phyloP scores from a whole-genome alignment of 805 yeast genomes.

The Zygosaccharomyces gambellarensis region DNA sequence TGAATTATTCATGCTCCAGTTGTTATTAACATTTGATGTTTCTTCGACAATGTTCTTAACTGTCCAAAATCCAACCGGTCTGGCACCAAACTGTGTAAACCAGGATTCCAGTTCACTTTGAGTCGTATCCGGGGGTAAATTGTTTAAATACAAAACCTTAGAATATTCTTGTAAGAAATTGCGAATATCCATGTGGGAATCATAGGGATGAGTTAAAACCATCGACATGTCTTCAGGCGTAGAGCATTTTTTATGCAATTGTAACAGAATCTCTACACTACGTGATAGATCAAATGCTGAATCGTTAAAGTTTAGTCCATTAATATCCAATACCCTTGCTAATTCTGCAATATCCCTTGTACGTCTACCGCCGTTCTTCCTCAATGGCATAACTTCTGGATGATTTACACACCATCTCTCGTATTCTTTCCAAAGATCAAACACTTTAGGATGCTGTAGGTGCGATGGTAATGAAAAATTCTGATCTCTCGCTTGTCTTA shows the following conservation, averaged over 20 bases:
- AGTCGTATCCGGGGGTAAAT: conserved; percentile 79
- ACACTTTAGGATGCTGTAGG: conserved; percentile 68
- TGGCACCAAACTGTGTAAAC: conserved; percentile 82
- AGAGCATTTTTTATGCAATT: conserved; percentile 36
- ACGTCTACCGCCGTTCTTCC: conserved; percentile 10
- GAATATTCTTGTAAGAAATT: conserved; percentile 68
- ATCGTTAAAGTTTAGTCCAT: conserved; percentile 1
- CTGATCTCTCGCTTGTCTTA: conserved; percentile 77
- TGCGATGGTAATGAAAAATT: conserved; percentile 66
- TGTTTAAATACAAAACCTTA: conserved; percentile 72
- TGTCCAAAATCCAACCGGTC: conserved; percentile 89
- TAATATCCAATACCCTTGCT: conserved; percentile 13
- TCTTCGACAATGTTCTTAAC: conserved; percentile 49
- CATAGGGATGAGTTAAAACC: conserved; percentile 69
- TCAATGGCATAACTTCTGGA: conserved; percentile 35
- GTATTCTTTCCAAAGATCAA: conserved; percentile 72
- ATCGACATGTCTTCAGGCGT: conserved; percentile 45
- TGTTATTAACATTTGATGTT: conserved; percentile 21
- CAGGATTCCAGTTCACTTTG: conserved; percentile 87
- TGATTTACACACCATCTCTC: conserved; percentile 63
- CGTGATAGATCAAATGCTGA: conserved; percentile 12
- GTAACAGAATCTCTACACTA: conserved; percentile 26
- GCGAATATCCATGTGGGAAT: conserved; percentile 65
- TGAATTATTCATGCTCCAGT: conserved; percentile 26
- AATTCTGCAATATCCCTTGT: conserved; percentile 10